Conservation (phyloP, 2,329 filamentous ascomycete genomes). For the Fusarium tjaetaba region DNA sequence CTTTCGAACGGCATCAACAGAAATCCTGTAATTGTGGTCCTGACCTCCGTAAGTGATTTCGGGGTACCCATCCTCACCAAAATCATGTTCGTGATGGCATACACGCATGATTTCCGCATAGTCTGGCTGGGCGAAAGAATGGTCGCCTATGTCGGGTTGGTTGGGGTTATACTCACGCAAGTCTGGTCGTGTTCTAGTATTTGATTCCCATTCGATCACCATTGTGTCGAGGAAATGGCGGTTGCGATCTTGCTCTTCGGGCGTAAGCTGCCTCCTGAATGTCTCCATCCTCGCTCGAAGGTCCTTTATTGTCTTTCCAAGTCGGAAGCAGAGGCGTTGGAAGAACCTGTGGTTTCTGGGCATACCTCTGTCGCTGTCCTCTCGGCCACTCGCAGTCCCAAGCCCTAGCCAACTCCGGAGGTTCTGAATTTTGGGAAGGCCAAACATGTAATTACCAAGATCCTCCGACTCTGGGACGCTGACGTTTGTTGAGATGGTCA, state of each 20-base stretch:
- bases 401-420: conserved; percentile 9
- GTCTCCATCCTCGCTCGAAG: conserved; percentile 12
- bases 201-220: conserved; percentile 24
- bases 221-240: conserved; percentile 22
- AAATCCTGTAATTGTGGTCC: conserved; percentile 25
- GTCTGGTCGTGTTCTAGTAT: conserved; percentile 29
- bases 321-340: conserved; percentile 50
- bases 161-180: conserved; percentile 19
- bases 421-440: conserved; percentile 29
- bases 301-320: conserved; percentile 48
- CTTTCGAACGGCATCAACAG: conserved; percentile 46
- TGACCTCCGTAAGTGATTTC: conserved; percentile 13
- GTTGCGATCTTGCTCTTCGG: conserved; percentile 10
- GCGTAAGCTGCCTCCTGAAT: conserved; percentile 14
- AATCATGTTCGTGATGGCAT: conserved; percentile 44
- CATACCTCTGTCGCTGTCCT: neutral
- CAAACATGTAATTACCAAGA: conserved; percentile 15
- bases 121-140: conserved; percentile 11
- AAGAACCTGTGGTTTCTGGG: conserved; percentile 33
- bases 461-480: conserved; percentile 12
- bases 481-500: conserved; percentile 27
- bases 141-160: neutral
- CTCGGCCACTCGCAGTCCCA: neutral
- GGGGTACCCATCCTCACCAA: conserved; percentile 1
- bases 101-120: conserved; percentile 47